phyloP scores from a whole-genome alignment of 1,284 basidiomycete species.

The Irpex sp. region DNA sequence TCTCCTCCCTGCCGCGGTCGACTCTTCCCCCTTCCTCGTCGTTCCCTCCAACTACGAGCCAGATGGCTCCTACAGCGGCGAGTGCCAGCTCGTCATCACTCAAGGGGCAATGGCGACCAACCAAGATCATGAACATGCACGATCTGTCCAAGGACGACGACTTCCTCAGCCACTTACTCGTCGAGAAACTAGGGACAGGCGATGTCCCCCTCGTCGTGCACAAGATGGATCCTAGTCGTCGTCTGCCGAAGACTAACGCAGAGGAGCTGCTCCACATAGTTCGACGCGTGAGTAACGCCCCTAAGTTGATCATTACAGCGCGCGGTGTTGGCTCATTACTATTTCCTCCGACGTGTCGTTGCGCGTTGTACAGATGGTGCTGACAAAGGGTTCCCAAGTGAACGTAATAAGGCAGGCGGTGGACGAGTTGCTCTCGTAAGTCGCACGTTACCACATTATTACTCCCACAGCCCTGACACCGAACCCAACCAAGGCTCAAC shows the following conservation, averaged over 20 bases:
- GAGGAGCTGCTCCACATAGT: slow-evolving; percentile 65
- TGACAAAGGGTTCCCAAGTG: slow-evolving; percentile 47
- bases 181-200: slow-evolving; percentile 79
- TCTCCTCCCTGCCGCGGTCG: slow-evolving; percentile 12
- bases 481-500: slow-evolving; percentile 45
- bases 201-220: slow-evolving; percentile 74
- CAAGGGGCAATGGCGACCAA: slow-evolving; percentile 58
- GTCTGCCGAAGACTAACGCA: slow-evolving; percentile 68
- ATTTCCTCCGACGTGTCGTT: slow-evolving; percentile 5
- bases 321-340: slow-evolving; percentile 12
- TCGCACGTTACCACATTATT: slow-evolving; percentile 15
- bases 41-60: slow-evolving; percentile 8
- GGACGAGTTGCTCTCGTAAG: slow-evolving; percentile 70
- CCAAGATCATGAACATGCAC: slow-evolving; percentile 82
- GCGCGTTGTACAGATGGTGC: slow-evolving; percentile 47
- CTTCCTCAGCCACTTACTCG: slow-evolving; percentile 79
- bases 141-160: slow-evolving; percentile 85
- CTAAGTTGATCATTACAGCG: slow-evolving; percentile 19
- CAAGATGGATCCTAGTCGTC: slow-evolving; percentile 76
- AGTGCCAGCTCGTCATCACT: slow-evolving; percentile 17
- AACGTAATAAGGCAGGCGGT: slow-evolving; percentile 63
- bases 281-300: slow-evolving; percentile 61
- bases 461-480: slow-evolving; percentile 19
- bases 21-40: slow-evolving; percentile 8
- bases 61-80: slow-evolving; percentile 14